phyloP scores from a whole-genome alignment of 352 stramenopile genomes.

The Albugo candida region DNA sequence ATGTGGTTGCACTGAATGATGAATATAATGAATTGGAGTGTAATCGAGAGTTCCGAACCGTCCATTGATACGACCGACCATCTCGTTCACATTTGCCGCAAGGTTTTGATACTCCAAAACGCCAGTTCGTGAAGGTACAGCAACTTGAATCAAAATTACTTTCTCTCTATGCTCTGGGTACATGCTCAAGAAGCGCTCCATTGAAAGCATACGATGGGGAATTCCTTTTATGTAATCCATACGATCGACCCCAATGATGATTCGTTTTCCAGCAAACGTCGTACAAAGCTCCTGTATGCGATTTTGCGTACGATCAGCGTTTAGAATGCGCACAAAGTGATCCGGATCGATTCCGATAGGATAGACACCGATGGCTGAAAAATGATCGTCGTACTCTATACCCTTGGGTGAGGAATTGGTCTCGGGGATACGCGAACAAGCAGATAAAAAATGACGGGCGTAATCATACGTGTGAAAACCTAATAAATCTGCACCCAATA shows the following conservation, averaged over 20 bases:
- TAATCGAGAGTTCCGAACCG: conserved; percentile 69
- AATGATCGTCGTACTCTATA: conserved; percentile 63
- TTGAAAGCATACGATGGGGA: conserved; percentile 64
- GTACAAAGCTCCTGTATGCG: conserved; percentile 32
- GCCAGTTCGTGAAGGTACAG: conserved; percentile 72
- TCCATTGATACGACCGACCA: conserved; percentile 79
- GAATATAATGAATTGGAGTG: conserved; percentile 80
- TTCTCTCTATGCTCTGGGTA: conserved; percentile 82
- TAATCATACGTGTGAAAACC: conserved; percentile 81
- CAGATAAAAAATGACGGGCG: conserved; percentile 64
- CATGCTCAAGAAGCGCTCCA: conserved; percentile 66
- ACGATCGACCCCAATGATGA: conserved; percentile 68
- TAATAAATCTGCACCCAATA: conserved; percentile 62
- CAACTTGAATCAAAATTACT: conserved; percentile 88
- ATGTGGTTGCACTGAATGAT: conserved; percentile 45
- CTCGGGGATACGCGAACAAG: conserved; percentile 54
- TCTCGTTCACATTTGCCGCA: conserved; percentile 64
- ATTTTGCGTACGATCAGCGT: conserved; percentile 22
- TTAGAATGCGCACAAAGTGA: conserved; percentile 50
- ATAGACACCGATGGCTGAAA: conserved; percentile 61
- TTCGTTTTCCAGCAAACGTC: conserved; percentile 51
- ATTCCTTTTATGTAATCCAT: conserved; percentile 83
- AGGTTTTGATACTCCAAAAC: conserved; percentile 75
- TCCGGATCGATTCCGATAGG: conserved; percentile 75
- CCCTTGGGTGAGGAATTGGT: conserved; percentile 60